These are phyloP conservation scores for Camellia oleifera DNA, from an alignment of 179 eudicot genomes.

Conservation along the genomic window DNA sequence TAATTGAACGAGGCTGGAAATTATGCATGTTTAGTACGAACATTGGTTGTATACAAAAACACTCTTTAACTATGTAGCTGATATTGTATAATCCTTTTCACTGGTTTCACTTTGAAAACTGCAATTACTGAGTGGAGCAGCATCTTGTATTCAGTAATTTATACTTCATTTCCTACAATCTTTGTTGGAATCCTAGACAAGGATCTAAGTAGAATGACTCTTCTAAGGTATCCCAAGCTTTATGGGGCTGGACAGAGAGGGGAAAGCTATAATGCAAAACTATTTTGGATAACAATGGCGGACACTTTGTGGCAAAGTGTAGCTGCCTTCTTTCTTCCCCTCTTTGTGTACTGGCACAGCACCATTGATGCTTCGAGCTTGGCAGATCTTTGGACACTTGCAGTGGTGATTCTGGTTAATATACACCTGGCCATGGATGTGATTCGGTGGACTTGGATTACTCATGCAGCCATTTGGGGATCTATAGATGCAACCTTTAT, in stretches of 20 bases:
- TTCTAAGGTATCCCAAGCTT: slow-evolving; percentile 69
- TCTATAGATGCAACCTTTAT: slow-evolving; percentile 76
- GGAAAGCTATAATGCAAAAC: slow-evolving; percentile 64
- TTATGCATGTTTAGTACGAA: not conserved
- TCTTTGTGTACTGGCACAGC: slow-evolving; percentile 63
- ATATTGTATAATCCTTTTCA: slow-evolving; percentile 35
- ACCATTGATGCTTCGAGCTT: slow-evolving; percentile 63
- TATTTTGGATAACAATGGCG: slow-evolving; percentile 85
- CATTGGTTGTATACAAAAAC: not conserved
- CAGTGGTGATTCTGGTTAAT: slow-evolving; percentile 73
- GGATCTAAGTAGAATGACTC: slow-evolving; percentile 79
- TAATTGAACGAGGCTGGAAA: too few relatives aligned
- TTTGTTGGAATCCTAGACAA: slow-evolving; percentile 85
- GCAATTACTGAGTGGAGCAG: slow-evolving; percentile 97
- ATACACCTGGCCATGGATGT: slow-evolving; percentile 96
- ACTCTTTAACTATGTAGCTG: not conserved
- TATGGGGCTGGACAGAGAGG: slow-evolving; percentile 82
- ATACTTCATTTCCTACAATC: slow-evolving; percentile 81
- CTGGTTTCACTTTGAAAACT: slow-evolving; percentile 75
- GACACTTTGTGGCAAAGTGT: slow-evolving; percentile 94
- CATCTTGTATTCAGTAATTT: slow-evolving; percentile 77
- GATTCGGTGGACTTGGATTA: slow-evolving; percentile 81
- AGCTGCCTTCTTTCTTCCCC: slow-evolving; percentile 65
- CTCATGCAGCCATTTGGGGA: slow-evolving; percentile 86
- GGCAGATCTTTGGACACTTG: slow-evolving; percentile 94